Conservation (phyloP, 306 rosid genomes). For the Lathyrus tuberosus region DNA sequence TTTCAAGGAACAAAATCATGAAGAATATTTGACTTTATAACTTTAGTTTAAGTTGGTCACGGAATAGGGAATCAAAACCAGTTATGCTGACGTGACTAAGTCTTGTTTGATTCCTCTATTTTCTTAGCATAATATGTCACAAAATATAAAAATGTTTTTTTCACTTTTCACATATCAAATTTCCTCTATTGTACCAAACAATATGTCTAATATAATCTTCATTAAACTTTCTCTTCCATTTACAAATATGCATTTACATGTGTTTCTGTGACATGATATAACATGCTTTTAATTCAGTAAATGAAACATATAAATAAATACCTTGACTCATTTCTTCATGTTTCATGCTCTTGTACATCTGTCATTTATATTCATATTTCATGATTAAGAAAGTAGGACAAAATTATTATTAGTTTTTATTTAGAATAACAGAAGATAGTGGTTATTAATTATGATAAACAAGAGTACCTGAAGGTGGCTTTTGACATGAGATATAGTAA, state of each 20-base stretch:
- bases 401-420: no score
- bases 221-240: conserved; percentile 30
- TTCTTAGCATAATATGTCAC: conserved; percentile 22
- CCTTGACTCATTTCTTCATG: conserved; percentile 70
- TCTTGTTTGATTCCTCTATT: conserved; percentile 28
- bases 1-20: conserved; percentile 30
- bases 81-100: conserved; percentile 39
- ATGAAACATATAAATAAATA: conserved; percentile 29
- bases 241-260: background rate
- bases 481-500: conserved; percentile 84
- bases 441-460: background rate
- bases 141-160: background rate
- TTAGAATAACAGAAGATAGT: background rate
- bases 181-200: conserved; percentile 50
- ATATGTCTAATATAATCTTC: conserved; percentile 44
- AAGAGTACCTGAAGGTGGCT: conserved; percentile 91
- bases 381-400: background rate
- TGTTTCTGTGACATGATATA: conserved; percentile 4
- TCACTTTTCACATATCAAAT: conserved; percentile 28
- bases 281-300: conserved; percentile 36
- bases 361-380: conserved; percentile 39
- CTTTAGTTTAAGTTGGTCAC: conserved; percentile 23
- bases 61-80: conserved; percentile 41
- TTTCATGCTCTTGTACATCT: conserved; percentile 93
- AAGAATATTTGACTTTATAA: conserved; percentile 41